Percentiles rank a stretch among this genome's conserved stretches.
Evolutionary conservation across 192 early-diverging fungal genomes (phyloP).

Genomic region (Backusella tarrabulga): DNA sequence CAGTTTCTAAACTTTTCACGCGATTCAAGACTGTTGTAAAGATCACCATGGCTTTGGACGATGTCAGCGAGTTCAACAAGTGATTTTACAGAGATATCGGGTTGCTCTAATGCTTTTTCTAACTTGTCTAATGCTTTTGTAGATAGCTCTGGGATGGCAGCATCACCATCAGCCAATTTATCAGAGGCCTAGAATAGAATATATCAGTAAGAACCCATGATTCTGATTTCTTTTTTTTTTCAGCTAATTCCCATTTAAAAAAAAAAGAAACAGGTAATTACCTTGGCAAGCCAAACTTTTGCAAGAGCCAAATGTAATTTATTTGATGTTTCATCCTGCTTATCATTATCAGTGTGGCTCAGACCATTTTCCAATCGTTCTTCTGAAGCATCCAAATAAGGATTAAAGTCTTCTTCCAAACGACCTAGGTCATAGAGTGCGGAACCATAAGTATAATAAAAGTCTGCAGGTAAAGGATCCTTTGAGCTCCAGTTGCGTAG

Average conservation of each 20-base stretch:
- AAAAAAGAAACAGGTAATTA: not conserved
- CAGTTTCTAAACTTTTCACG: slow-evolving; percentile 18
- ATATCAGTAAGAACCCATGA: not conserved
- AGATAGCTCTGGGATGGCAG: slow-evolving; percentile 16
- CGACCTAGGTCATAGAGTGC: slow-evolving; percentile 45
- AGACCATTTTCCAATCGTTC: slow-evolving; percentile 32
- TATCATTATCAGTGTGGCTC: slow-evolving; percentile 1
- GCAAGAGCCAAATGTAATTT: slow-evolving; percentile 11
- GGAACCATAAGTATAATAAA: slow-evolving; percentile 50
- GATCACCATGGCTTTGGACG: slow-evolving; percentile 30
- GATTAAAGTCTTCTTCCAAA: slow-evolving; percentile 30
- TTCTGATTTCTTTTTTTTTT: too few species aligned
- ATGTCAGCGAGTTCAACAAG: slow-evolving; percentile 15
- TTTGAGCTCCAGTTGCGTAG: slow-evolving; percentile 47
- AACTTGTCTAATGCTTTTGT: slow-evolving; percentile 1
- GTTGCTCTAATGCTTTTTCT: not conserved
- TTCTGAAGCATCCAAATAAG: slow-evolving; percentile 36
- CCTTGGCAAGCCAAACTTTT: slow-evolving; percentile 28
- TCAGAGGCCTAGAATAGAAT: not conserved
- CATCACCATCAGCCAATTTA: not conserved
- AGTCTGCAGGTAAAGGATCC: slow-evolving; percentile 35
- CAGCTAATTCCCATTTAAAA: too few species aligned
- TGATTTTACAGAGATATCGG: not conserved
- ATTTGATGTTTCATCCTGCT: not conserved
- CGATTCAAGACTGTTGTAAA: slow-evolving; percentile 8